phyloP scores from a whole-genome alignment of 1,139 yeast genomes.

The Geotrichum bryndzae region DNA sequence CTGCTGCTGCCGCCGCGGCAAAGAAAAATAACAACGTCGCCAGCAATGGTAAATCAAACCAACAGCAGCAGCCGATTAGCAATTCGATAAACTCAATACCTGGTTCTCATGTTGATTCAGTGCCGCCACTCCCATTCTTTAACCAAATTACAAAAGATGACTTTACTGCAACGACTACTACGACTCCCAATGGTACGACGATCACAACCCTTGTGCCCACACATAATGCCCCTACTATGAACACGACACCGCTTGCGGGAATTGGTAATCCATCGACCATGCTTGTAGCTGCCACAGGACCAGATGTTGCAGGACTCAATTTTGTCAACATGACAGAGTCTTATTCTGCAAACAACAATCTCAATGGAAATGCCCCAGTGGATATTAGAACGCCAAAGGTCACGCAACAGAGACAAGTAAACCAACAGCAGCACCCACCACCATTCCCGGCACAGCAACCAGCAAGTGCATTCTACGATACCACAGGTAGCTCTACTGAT shows the following conservation, averaged over 20 bases:
- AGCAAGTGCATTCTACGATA: slow-evolving; percentile 40
- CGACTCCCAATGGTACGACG: slow-evolving; percentile 90
- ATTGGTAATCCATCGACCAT: slow-evolving; percentile 17
- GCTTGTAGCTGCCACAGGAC: slow-evolving; percentile 14
- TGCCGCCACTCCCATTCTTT: slow-evolving; percentile 77
- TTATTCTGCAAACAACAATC: slow-evolving; percentile 7
- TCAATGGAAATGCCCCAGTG: neutral
- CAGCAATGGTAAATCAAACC: slow-evolving; percentile 4
- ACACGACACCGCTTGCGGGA: slow-evolving; percentile 16
- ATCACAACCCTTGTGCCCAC: slow-evolving; percentile 86
- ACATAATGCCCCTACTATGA: neutral
- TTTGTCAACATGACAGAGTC: neutral
- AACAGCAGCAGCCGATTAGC: neutral
- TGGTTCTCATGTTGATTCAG: slow-evolving; percentile 17
- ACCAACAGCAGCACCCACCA: neutral
- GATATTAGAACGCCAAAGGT: neutral
- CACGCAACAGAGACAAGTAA: neutral
- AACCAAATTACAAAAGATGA: slow-evolving; percentile 87
- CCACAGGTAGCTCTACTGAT: slow-evolving; percentile 31
- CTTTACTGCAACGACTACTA: slow-evolving; percentile 75
- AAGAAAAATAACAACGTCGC: neutral
- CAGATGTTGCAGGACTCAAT: slow-evolving; percentile 15
- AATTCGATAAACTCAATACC: slow-evolving; percentile 11
- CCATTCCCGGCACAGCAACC: neutral
- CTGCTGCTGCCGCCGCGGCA: slow-evolving; percentile 16